phyloP scores from a whole-genome alignment of 768 basidiomycete genomes.

The Brasilioporus rufonigricans region DNA sequence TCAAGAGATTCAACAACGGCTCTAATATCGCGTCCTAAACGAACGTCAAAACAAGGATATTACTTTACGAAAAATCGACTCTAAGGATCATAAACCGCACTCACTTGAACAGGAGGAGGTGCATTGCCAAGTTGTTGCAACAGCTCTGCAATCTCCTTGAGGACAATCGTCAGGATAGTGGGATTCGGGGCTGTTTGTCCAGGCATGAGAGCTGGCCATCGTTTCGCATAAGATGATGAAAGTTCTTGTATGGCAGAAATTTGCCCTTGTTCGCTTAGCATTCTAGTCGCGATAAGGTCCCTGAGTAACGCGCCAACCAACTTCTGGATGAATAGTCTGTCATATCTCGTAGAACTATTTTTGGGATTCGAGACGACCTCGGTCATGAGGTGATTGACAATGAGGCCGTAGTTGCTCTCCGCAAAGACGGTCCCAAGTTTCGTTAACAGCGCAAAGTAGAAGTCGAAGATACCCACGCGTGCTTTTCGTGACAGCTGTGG shows the following conservation, averaged over 20 bases:
- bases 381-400: constrained; percentile 73
- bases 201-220: constrained; percentile 93
- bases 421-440: constrained; percentile 75
- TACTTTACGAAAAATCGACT: neutral
- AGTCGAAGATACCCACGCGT: constrained; percentile 84
- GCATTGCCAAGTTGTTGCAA: constrained; percentile 90
- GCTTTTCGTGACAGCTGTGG: constrained; percentile 62
- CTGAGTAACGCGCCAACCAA: constrained; percentile 76
- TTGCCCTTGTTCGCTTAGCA: constrained; percentile 93
- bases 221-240: constrained; percentile 75
- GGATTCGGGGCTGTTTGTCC: constrained; percentile 71
- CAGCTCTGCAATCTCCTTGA: constrained; percentile 83
- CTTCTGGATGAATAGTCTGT: constrained; percentile 67
- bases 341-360: constrained; percentile 61
- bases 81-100: constrained; percentile 5
- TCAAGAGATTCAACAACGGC: constrained; percentile 78
- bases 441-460: constrained; percentile 76
- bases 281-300: constrained; percentile 83
- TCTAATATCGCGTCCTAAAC: constrained; percentile 85
- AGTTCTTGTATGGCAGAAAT: constrained; percentile 88
- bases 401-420: constrained; percentile 77
- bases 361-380: constrained; percentile 70
- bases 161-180: constrained; percentile 64
- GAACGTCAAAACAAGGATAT: neutral
- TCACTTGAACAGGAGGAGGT: constrained; percentile 81